Evolutionary conservation across 1,139 yeast species (phyloP), one percentile per base, ranked within the genome.

Genomic region (Lodderomyces elongisporus): DNA sequence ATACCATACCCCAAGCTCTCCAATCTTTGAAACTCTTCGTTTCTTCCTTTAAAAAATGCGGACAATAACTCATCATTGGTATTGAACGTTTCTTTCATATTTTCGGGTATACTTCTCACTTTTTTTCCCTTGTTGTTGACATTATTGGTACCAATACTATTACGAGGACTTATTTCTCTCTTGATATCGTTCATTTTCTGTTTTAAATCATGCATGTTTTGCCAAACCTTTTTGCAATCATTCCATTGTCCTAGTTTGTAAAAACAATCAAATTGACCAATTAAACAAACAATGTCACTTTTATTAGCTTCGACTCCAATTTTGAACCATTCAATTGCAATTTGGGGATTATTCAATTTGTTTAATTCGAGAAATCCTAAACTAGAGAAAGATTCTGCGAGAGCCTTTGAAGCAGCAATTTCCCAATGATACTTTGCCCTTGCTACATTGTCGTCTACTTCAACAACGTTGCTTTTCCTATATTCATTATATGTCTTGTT

Each of bases 321-420:
- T 45, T 74, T 74, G 58, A 88, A 87, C 96, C 96, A 89, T 49
- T 85, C 87, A 26, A 68, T 60, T 0, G 94, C 85, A 44, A 76
- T 76, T 4, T 41, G 37, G 14, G 53, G 48, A 45, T 78, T 64
- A n/a, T 65, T 59, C 50, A 79, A 83, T 37, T 80, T 74, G 44
- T 78, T 78, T 61, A 87, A 58, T 45, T 87, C 91, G 42, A 87
- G 56, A 51, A 81, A 83, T 1, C 96, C 97, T 32, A 88, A 59
- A 17, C 80, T 74, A 13, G 79, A 74, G 49, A 87, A 84, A 5
- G 89, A 71, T 45, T 88, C 95, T 43, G 67, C 71, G 31, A 87
- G 74, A 0, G 95, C 96, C 43, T 74, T 75, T 4, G 77, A 59
- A 0, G 96, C 95, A 27, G 89, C 78, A 37, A 77, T 63, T 51